Evolutionary conservation across 2,329 filamentous ascomycete genomes (phyloP).

Genomic region (Didymella lethalis): DNA sequence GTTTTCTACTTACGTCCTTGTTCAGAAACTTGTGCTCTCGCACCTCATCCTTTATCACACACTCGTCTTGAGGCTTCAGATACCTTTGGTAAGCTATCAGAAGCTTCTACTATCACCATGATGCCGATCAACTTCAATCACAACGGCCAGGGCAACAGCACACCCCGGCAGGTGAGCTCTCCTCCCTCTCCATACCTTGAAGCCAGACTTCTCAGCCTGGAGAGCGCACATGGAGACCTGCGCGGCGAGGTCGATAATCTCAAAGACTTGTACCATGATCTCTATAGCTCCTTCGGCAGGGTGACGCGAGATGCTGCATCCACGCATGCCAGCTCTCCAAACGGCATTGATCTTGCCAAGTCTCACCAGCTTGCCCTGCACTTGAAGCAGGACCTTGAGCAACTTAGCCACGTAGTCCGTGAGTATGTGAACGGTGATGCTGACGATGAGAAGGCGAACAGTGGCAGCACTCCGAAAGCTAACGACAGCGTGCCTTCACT

Average conservation of each 20-base stretch:
- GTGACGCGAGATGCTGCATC: slow-evolving; percentile 31
- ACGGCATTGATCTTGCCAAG: slow-evolving; percentile 15
- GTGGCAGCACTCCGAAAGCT: slow-evolving; percentile 11
- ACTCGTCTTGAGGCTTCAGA: not conserved
- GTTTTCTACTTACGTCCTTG: not conserved
- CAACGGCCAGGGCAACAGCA: slow-evolving; percentile 8
- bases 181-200: slow-evolving; percentile 27
- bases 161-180: slow-evolving; percentile 26
- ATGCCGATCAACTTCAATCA: slow-evolving; percentile 16
- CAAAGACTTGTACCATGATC: slow-evolving; percentile 24
- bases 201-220: slow-evolving; percentile 28
- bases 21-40: not conserved
- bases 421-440: slow-evolving; percentile 16
- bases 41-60: not conserved
- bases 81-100: not conserved
- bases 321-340: slow-evolving; percentile 28
- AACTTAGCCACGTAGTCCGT: slow-evolving; percentile 22
- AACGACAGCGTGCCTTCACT: slow-evolving; percentile 19
- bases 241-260: slow-evolving; percentile 28
- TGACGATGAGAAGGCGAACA: slow-evolving; percentile 23
- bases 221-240: slow-evolving; percentile 26
- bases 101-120: not conserved
- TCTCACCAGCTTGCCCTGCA: slow-evolving; percentile 25
- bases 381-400: slow-evolving; percentile 30
- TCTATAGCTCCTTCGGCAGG: slow-evolving; percentile 33